These are phyloP conservation scores for Ustilago hordei DNA, from an alignment of 1,284 basidiomycete species.

Conservation along the genomic window DNA sequence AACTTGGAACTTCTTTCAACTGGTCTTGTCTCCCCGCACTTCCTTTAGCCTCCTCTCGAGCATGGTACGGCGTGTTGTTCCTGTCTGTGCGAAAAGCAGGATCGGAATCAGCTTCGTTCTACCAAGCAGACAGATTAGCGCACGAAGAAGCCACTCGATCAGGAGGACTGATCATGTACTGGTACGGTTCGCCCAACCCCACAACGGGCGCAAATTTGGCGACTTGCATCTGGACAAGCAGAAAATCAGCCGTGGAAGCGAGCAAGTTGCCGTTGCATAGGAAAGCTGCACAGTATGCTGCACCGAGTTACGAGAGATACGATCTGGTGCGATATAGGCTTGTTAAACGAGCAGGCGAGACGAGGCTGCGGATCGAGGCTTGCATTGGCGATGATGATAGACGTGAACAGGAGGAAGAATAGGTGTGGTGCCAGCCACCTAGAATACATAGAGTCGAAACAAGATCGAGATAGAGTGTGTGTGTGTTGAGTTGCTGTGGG, in stretches of 20 bases:
- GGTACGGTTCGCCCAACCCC: constrained; percentile 58
- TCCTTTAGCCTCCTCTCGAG: constrained; percentile 13
- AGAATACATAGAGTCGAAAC: background rate
- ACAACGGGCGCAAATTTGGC: constrained; percentile 60
- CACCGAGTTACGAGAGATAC: constrained; percentile 52
- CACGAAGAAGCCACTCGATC: constrained; percentile 62
- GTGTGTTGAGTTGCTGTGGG: constrained; percentile 4
- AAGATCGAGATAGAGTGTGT: background rate
- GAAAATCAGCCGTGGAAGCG: constrained; percentile 44
- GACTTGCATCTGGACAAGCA: constrained; percentile 63
- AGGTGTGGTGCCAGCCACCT: background rate
- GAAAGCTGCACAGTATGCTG: constrained; percentile 45
- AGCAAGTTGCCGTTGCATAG: constrained; percentile 48
- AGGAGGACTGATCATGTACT: constrained; percentile 64
- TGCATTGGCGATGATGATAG: constrained; percentile 42
- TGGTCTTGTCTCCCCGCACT: constrained; percentile 47
- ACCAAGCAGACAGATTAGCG: constrained; percentile 57
- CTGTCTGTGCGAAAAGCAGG: constrained; percentile 47
- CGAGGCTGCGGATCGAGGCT: constrained; percentile 37
- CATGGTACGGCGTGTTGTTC: constrained; percentile 65
- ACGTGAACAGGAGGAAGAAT: constrained; percentile 3
- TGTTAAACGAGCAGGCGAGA: constrained; percentile 36
- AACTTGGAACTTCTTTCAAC: constrained; percentile 52
- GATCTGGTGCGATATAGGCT: constrained; percentile 55
- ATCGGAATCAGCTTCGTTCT: constrained; percentile 45